These are phyloP conservation scores for Rhypophila decipiens DNA, from an alignment of 495 filamentous ascomycete genomes.

Conservation along the genomic window DNA sequence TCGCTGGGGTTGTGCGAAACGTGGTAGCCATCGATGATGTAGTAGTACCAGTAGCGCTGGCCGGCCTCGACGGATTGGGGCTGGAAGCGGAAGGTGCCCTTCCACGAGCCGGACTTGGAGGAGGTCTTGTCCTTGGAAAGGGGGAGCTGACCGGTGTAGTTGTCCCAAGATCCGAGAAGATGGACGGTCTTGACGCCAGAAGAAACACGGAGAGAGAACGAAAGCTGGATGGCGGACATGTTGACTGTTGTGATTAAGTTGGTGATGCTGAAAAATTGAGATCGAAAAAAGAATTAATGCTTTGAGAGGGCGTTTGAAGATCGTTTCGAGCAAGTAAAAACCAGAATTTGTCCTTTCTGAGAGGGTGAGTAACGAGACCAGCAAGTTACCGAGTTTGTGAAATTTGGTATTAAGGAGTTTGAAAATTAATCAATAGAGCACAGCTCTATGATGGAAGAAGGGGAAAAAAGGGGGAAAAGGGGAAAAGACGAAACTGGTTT, in stretches of 20 bases:
- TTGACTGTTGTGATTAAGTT: constrained; percentile 37
- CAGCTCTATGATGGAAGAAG: constrained; percentile 46
- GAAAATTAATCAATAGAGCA: constrained; percentile 43
- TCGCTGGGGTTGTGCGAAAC: constrained; percentile 94
- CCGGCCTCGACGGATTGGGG: constrained; percentile 73
- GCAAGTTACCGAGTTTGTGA: constrained; percentile 34
- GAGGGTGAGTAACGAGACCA: constrained; percentile 36
- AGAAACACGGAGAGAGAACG: constrained; percentile 90
- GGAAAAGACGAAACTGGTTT: constrained; percentile 54
- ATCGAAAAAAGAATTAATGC: constrained; percentile 21
- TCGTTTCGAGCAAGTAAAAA: constrained; percentile 56
- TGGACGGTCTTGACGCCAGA: constrained; percentile 97
- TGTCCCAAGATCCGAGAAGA: constrained; percentile 96
- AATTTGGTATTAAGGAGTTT: constrained; percentile 31
- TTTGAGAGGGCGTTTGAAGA: constrained; percentile 25
- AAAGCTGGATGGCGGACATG: constrained; percentile 81
- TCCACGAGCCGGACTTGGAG: constrained; percentile 79
- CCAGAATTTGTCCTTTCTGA: constrained; percentile 35
- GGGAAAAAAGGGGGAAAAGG: constrained; percentile 45
- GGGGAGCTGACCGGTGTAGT: constrained; percentile 87
- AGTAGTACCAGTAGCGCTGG: constrained; percentile 99
- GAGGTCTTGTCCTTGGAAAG: constrained; percentile 76
- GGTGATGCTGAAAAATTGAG: constrained; percentile 31
- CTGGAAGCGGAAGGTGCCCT: constrained; percentile 94
- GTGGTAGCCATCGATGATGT: constrained; percentile 99